Conservation (phyloP, 129 eudicot species). For the Centaurea solstitialis region DNA sequence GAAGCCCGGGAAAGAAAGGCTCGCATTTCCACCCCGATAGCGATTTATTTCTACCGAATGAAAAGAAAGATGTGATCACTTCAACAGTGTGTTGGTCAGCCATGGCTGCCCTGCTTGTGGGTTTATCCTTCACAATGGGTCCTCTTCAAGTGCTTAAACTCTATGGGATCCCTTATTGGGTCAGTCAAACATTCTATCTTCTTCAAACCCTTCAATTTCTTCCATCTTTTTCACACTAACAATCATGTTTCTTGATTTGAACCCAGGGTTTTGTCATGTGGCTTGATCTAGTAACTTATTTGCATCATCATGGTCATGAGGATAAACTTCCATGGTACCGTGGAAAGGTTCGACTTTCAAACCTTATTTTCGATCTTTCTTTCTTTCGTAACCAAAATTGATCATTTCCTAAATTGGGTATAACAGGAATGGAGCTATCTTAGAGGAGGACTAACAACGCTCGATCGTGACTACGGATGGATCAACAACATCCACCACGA, state of each 20-base stretch:
- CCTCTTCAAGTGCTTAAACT: slow-evolving; percentile 82
- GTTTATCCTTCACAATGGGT: slow-evolving; percentile 75
- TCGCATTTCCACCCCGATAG: slow-evolving; percentile 88
- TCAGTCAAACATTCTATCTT: slow-evolving; percentile 30
- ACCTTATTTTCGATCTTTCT: slow-evolving; percentile 1
- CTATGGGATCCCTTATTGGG: slow-evolving; percentile 93
- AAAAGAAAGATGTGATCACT: slow-evolving; percentile 75
- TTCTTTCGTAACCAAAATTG: not conserved
- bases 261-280: slow-evolving; percentile 78
- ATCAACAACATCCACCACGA: slow-evolving; percentile 97
- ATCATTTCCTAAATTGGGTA: not conserved
- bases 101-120: slow-evolving; percentile 83
- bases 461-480: slow-evolving; percentile 98
- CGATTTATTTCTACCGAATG: slow-evolving; percentile 74
- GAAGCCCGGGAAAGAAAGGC: slow-evolving; percentile 95
- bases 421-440: slow-evolving; percentile 95
- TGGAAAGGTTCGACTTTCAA: slow-evolving; percentile 62
- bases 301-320: slow-evolving; percentile 94
- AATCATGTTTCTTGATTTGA: slow-evolving; percentile 20
- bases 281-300: slow-evolving; percentile 88
- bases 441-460: slow-evolving; percentile 94
- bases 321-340: slow-evolving; percentile 98
- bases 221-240: not conserved
- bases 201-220: not conserved
- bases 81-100: slow-evolving; percentile 86